Base-by-base conservation (phyloP, 2,329 filamentous ascomycete species). In the Albophoma yamanashiensis region DNA sequence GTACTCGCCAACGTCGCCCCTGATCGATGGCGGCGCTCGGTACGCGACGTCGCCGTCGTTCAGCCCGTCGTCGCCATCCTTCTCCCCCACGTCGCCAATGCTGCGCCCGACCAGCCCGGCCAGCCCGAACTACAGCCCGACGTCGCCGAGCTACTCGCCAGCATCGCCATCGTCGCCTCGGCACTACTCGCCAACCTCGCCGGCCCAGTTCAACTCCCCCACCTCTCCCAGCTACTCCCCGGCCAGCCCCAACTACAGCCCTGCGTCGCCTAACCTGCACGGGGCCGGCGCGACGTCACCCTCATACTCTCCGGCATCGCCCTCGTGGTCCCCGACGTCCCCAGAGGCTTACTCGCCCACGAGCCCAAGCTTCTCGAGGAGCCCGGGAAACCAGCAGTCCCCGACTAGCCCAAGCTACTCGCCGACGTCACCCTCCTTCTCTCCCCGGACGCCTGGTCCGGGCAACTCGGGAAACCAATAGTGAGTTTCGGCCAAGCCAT, bases 321-420 rank as follows among this genome's bases (percentile, higher is more conserved):
- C 88, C n/a, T 84, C 81, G 31, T 92, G 89, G 78, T 92, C 89
- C 60, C 89, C 90, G 3, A 89, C 88, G 8, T 92, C 89, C 47
- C 83, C 83, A 15, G 78, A 80, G 62, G 78, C 79, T 2, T 87
- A 87, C 74, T 86, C 83, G 56, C 84, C 84, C 6, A 86, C 84
- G 52, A 86, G 83, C 66, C 84, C 84, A 38, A 78, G 77, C 62
- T 86, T 83, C 80, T 77, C 80, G 66, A 78, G 78, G 62, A 79
- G 78, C 64, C 78, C 79, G 59, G 79, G 83, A 66, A 74, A 80
- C 60, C 78, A 81, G 65, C 75, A 78, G 66, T 87, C 84, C 42
- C 86, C 87, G 27, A 86, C 84, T 25, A 89, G 89, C 72, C 82
- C 89, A 65, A 82, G 82, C 69, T 89, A 89, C 74, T 92, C 89